Evolutionary conservation across 2,329 filamentous ascomycete species (phyloP).

Genomic region (Podosphaera xanthii): DNA sequence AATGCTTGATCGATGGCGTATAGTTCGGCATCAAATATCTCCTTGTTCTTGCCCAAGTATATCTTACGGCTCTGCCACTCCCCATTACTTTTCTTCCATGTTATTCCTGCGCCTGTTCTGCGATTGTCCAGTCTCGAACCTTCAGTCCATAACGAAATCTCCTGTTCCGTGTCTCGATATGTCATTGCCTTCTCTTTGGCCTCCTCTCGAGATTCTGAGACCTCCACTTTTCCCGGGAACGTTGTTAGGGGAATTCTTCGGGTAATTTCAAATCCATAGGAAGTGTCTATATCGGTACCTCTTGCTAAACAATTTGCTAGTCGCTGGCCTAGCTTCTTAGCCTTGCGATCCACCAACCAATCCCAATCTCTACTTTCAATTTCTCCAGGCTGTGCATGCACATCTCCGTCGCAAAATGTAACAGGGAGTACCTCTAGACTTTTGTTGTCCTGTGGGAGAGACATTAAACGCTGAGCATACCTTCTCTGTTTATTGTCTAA

Average conservation of each 20-base stretch:
- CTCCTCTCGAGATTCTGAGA: not conserved
- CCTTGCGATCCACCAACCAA: not conserved
- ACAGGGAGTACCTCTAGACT: not conserved
- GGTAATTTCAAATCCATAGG: not conserved
- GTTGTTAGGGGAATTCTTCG: not conserved
- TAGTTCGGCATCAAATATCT: not conserved
- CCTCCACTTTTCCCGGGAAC: not conserved
- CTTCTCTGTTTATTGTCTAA: no score
- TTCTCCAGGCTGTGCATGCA: slow-evolving; percentile 8
- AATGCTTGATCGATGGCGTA: not conserved
- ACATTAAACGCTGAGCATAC: no score
- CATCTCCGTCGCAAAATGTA: not conserved
- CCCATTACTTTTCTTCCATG: not conserved
- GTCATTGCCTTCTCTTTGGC: not conserved
- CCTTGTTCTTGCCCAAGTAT: not conserved
- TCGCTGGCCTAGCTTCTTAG: not conserved
- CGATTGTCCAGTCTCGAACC: not conserved
- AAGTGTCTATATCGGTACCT: not conserved
- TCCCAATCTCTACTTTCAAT: not conserved
- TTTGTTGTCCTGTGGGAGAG: no score
- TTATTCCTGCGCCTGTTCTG: not conserved
- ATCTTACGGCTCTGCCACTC: not conserved
- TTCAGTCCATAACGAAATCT: not conserved
- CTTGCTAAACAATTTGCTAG: not conserved
- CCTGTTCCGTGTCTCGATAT: not conserved